Base-by-base conservation (phyloP, 768 basidiomycete genomes). In the Lenzites betulinus region DNA sequence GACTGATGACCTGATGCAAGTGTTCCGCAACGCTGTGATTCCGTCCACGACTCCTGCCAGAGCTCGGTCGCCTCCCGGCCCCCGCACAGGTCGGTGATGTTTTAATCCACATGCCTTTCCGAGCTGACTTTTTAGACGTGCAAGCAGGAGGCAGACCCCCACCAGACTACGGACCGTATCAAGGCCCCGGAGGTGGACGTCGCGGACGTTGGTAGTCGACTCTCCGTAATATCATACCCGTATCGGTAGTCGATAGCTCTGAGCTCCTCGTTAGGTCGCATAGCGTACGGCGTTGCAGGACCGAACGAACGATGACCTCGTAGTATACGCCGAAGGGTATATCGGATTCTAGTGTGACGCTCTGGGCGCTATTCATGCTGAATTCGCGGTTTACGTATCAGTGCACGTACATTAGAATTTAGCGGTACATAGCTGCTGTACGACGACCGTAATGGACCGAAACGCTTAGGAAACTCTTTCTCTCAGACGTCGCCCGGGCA, bases 121-220 rank as follows among this genome's bases (percentile, higher is more conserved):
- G 52, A 48, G 35, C 52, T 52, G 26, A 44, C 11, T 57, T 43
- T 18, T 18, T 42, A 51, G n/a, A 58, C 53, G 51, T 9, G 23
- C 9, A 58, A 54, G 47, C 42, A 81, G 87, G 79, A 62, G 88
- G 86, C 15, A 82, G 91, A 33, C 91, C 91, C 26, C 90, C 92
- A 20, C 92, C 91, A 41, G 91, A 93, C 75, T 93, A 93, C 64
- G 86, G 91, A 9, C 92, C 92, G 18, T 93, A 93, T 66, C 87
- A 88, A 70, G 90, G 90, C n/a, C 92, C 90, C 1, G 77, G 77
- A 58, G 74, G 76, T 36, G 74, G 74, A 22, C 71, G 79, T 47
- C 74, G 78, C n/a, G 71, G 71, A 13, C 73, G 81, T 35, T 80
- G 74, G 68, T 79, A 73, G 49, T 51, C n/a, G 18, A 7, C 20